Conservation (phyloP, 169 alveolate species). For the Babesia gibsoni region DNA sequence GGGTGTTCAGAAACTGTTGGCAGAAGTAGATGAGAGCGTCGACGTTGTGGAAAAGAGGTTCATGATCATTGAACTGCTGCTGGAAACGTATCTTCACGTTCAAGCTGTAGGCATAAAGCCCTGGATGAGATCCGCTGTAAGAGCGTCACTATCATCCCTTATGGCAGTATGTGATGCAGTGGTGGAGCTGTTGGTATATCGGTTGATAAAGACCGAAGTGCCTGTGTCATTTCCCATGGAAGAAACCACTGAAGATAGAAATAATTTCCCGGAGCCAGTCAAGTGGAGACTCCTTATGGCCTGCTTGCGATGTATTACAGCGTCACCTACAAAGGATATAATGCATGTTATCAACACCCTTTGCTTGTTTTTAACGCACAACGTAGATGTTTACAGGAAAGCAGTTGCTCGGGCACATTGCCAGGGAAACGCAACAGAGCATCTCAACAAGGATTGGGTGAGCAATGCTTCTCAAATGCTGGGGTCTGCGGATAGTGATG, state of each 20-base stretch:
- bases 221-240: not conserved
- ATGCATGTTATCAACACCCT: not conserved
- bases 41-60: not conserved
- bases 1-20: not conserved
- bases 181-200: constrained; percentile 7
- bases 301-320: not conserved
- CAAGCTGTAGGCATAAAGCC: not conserved
- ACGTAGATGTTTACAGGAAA: not conserved
- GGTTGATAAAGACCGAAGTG: not conserved
- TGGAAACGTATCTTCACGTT: constrained; percentile 6
- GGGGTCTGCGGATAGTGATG: not conserved
- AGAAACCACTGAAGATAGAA: too few species aligned
- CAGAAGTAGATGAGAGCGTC: not conserved
- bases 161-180: constrained; percentile 2
- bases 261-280: not conserved
- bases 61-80: not conserved
- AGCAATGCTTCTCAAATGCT: not conserved
- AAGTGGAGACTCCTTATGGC: not conserved
- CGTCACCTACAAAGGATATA: constrained; percentile 19
- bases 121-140: not conserved
- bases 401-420: not conserved
- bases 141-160: constrained; percentile 1
- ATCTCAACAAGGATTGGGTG: not conserved
- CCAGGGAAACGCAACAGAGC: not conserved
- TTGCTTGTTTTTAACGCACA: not conserved